Base-by-base conservation (phyloP, 2,329 filamentous ascomycete genomes). In the Stemphylium lycopersici region DNA sequence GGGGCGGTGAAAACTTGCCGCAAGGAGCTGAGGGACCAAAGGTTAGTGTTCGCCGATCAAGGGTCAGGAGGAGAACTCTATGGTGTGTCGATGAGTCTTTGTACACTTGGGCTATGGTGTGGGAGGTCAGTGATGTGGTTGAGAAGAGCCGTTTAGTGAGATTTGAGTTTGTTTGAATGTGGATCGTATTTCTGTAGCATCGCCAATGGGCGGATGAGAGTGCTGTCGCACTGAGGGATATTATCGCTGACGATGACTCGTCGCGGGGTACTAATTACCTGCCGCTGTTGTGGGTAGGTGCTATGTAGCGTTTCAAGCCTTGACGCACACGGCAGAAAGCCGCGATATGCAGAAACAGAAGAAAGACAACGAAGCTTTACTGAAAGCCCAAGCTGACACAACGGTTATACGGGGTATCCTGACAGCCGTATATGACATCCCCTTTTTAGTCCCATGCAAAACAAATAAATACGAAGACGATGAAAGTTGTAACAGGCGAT, bases 351-450 rank as follows among this genome's bases (percentile, higher is more conserved):
- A 22, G 22, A 43, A 43, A 57, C 36, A 55, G 37, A 43, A 56
- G 42, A 37, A 43, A 8, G 36, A 32, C 39, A 16, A 40, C 47
- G 29, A n/a, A 32, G 37, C 41, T 43, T 31, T 37, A 34, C 15
- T 33, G 15, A 47, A 36, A 39, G 36, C 16, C 29, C 53, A 34
- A 18, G 20, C 42, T 42, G 50, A 38, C 48, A 38, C 32, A 53
- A 46, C 57, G 53, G 53, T 49, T 58, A 42, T 47, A 59, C 37
- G 43, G 53, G 61, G 61, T 56, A 62, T 62, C 56, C 53, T 54
- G 41, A 48, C 36, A 45, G 48, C 51, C 61, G 48, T 61, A 38
- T 52, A 49, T 29, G 36, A 48, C 49, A 45, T 53, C 43, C 52
- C 54, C 45, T 56, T 56, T 60, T 52, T 50, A 39, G 34, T 49